Conservation (phyloP, 1,139 yeast genomes). For the Debaryomyces subglobosus region DNA sequence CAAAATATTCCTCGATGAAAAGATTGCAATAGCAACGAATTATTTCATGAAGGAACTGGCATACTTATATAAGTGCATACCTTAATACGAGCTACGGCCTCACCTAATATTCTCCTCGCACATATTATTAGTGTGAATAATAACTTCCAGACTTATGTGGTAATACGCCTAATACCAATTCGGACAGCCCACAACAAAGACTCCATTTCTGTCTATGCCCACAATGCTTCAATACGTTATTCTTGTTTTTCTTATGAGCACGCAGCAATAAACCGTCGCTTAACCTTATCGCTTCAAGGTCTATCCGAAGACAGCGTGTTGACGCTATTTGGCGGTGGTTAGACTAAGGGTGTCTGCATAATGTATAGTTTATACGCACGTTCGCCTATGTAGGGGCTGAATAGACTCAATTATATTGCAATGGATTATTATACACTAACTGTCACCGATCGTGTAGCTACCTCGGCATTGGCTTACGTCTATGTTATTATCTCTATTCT, state of each 20-base stretch:
- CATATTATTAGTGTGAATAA: neutral
- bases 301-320: neutral
- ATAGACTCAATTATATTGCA: neutral
- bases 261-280: slow-evolving; percentile 1
- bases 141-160: neutral
- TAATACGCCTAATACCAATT: neutral
- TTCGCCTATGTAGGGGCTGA: slow-evolving; percentile 4
- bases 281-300: neutral
- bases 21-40: neutral
- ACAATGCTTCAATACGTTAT: neutral
- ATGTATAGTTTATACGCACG: neutral
- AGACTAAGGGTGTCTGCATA: slow-evolving; percentile 1
- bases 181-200: neutral
- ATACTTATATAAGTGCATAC: slow-evolving; percentile 1
- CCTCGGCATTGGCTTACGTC: neutral
- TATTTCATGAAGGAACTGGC: neutral
- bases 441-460: neutral
- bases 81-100: neutral
- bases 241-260: neutral
- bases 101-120: neutral
- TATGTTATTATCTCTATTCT: neutral
- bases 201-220: neutral
- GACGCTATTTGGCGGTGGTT: neutral
- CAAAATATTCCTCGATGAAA: slow-evolving; percentile 1
- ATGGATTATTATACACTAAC: neutral